Percentiles rank a stretch among this genome's conserved stretches.
Conservation (phyloP, 2,329 filamentous ascomycete genomes). For the Clathrospora elynae region DNA sequence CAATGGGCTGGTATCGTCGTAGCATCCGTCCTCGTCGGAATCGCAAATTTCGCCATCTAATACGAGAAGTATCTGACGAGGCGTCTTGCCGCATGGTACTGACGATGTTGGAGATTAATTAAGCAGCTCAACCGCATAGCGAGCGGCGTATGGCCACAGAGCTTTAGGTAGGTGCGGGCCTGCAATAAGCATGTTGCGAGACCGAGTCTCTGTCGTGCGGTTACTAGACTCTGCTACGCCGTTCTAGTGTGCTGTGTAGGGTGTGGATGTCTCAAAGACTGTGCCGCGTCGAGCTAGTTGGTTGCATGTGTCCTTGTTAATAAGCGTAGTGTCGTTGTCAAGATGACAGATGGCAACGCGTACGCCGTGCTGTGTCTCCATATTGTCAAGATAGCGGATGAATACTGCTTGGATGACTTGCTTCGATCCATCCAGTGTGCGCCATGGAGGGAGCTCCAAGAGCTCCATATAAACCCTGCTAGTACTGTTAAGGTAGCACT, state of each 20-base stretch:
- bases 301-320: neutral
- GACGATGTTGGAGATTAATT: constrained; percentile 68
- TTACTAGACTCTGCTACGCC: neutral
- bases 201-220: neutral
- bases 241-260: neutral
- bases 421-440: too few species aligned
- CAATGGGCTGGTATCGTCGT: constrained; percentile 65
- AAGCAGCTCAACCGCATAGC: neutral
- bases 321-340: neutral
- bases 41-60: constrained; percentile 72
- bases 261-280: neutral
- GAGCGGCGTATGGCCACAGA: neutral
- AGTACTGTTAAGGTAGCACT: too few species aligned
- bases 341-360: neutral
- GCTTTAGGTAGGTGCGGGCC: neutral
- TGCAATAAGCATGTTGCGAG: neutral
- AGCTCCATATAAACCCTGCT: too few species aligned
- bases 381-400: neutral
- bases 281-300: neutral
- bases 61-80: constrained; percentile 53
- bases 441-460: too few species aligned
- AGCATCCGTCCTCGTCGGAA: constrained; percentile 58
- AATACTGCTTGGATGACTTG: neutral
- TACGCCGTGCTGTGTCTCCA: neutral
- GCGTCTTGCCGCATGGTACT: constrained; percentile 67